A percentile compares a stretch with the other conserved stretches of the same genome.
Evolutionary conservation across 2,329 filamentous ascomycete genomes (phyloP).

Genomic region (Penicillium janthinellum): DNA sequence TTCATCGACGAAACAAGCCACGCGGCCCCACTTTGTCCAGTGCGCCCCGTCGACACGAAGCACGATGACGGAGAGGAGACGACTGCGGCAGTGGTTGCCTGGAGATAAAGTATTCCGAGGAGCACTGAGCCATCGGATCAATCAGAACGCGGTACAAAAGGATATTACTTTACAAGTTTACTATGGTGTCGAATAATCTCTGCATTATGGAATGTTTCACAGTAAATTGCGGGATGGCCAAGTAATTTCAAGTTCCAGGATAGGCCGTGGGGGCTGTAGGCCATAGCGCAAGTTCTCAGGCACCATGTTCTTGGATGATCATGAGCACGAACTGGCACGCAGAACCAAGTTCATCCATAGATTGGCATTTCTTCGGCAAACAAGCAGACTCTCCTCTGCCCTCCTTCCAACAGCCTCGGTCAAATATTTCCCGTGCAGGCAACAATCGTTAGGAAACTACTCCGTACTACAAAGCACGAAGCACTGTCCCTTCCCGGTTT

Average conservation of each 20-base stretch:
- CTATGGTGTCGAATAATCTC: no score
- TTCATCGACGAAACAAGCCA: conserved; percentile 5
- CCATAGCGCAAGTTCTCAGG: neutral
- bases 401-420: neutral
- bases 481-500: neutral
- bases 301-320: neutral
- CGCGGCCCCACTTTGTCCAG: neutral
- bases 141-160: no score
- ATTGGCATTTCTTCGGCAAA: neutral
- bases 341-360: no score
- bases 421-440: neutral
- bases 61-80: neutral
- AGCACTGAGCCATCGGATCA: no score
- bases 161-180: no score
- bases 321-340: no score
- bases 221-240: neutral
- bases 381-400: neutral
- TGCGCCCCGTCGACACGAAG: neutral
- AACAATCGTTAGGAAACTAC: neutral
- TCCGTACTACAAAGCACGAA: no score
- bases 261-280: neutral
- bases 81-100: neutral
- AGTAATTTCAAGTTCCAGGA: neutral
- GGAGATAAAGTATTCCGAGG: neutral
- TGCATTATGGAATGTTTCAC: neutral